Base-by-base conservation (phyloP, 2,329 filamentous ascomycete genomes). In the Penicillium janthinellum region DNA sequence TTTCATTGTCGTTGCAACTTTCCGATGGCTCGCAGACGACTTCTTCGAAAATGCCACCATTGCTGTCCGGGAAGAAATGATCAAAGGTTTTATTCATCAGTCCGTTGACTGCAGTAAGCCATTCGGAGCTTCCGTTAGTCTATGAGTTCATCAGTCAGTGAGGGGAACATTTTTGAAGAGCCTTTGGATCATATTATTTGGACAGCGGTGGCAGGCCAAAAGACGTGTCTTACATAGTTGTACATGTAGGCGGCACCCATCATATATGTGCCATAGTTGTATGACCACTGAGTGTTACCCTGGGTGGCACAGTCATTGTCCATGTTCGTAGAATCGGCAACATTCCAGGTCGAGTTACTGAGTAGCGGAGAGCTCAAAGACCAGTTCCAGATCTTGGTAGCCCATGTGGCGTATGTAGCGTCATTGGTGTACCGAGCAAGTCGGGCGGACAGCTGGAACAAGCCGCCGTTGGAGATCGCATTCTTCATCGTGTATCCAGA, bases 401-500 rank as follows among this genome's bases (percentile, higher is more conserved):
- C 88, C 74, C 84, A 84, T 8, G 85, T 78, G 2, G 83, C 82
- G 68, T 91, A 91, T 0, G 86, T 89, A 0, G 78, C 69, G 67
- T 91, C 90, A 25, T 78, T 78, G 0, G 88, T 90, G 57, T 77
- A 78, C 47, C 88, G 85, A 31, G 88, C 89, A 17, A 94, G 82
- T 17, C 90, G 87, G 1, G 91, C 90, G 2, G 89, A 87, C 15
- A 96, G 82, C 69, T 92, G 89, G 74, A 96, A 93, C 72, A 95
- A 86, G 15, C 87, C 88, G 42, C 90, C 90, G 74, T 95, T 95
- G 63, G 88, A 88, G 67, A 93, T 86, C 12, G 87, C 84, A 78
- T 94, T 93, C 77, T 92, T 95, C 83, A 96, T 95, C 69, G 86
- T 83, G 73, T 92, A 88, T 5, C 91, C 91, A 64, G 87, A 87